Percentiles rank a stretch among this genome's conserved stretches.
phyloP scores from a whole-genome alignment of 495 filamentous ascomycete genomes.

The Thermothielavioides terrestris region DNA sequence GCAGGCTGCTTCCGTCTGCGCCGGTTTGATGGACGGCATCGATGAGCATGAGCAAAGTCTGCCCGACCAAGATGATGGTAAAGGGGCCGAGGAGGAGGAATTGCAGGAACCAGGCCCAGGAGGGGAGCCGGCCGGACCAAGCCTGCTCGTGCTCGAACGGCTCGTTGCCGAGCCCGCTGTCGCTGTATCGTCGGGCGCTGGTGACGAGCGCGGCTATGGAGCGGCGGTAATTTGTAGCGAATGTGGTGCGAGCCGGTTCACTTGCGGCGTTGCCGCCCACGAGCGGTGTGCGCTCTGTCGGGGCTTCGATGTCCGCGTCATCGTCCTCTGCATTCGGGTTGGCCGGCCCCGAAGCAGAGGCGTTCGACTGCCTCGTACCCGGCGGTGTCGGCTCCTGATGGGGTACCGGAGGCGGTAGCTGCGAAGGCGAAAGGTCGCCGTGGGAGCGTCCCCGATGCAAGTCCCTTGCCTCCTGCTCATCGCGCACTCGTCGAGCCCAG shows the following conservation, averaged over 20 bases:
- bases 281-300: slow-evolving; percentile 74
- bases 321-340: slow-evolving; percentile 34
- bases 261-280: slow-evolving; percentile 38
- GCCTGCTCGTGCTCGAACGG: slow-evolving; percentile 73
- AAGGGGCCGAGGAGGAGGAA: slow-evolving; percentile 74
- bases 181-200: slow-evolving; percentile 22
- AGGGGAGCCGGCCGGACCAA: slow-evolving; percentile 72
- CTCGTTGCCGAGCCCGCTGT: slow-evolving; percentile 12
- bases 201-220: slow-evolving; percentile 36
- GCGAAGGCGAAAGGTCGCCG: slow-evolving; percentile 16
- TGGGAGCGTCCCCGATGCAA: slow-evolving; percentile 19
- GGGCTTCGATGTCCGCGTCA: slow-evolving; percentile 44
- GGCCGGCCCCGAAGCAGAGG: slow-evolving; percentile 11
- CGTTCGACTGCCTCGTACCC: slow-evolving; percentile 9
- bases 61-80: slow-evolving; percentile 61
- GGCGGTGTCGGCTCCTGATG: slow-evolving; percentile 13
- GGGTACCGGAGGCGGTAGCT: slow-evolving; percentile 14
- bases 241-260: slow-evolving; percentile 53
- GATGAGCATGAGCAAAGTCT: slow-evolving; percentile 65
- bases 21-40: slow-evolving; percentile 70
- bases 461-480: slow-evolving; percentile 39
- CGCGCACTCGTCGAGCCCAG: slow-evolving; percentile 47
- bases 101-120: slow-evolving; percentile 80
- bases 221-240: slow-evolving; percentile 55
- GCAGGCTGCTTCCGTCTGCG: slow-evolving; percentile 58